These are phyloP conservation scores for Paramecium tetraurelia DNA, from an alignment of 73 alveolate genomes.

Conservation along the genomic window DNA sequence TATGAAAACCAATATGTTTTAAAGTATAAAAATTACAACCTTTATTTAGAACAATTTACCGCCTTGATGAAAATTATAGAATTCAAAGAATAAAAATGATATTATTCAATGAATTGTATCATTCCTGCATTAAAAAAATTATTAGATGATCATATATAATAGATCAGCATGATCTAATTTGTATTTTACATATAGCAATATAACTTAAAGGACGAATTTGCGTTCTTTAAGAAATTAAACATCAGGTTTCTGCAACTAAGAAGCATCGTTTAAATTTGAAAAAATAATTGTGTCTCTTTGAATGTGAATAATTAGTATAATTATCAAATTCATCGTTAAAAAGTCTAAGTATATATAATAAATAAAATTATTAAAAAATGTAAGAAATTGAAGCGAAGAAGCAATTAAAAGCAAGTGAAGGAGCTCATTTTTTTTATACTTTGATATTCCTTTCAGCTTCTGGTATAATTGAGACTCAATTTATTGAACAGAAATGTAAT, in stretches of 20 bases:
- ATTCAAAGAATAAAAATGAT: not conserved
- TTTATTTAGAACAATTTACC: not conserved
- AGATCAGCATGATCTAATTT: not conserved
- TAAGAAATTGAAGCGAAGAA: slow-evolving; percentile 61
- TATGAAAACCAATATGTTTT: not conserved
- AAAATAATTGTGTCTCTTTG: not conserved
- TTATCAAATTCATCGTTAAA: not conserved
- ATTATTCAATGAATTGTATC: not conserved
- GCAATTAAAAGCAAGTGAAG: slow-evolving; percentile 57
- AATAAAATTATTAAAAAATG: slow-evolving; percentile 16
- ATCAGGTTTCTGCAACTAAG: not conserved
- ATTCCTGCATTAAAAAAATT: not conserved
- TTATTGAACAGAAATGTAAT: slow-evolving; percentile 47
- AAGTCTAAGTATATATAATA: not conserved
- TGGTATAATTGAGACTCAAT: slow-evolving; percentile 55
- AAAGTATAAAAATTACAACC: not conserved
- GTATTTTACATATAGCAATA: too few relatives aligned
- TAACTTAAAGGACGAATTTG: not conserved
- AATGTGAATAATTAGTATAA: not conserved
- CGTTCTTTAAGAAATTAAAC: not conserved
- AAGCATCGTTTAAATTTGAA: not conserved
- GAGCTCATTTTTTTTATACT: slow-evolving; percentile 64
- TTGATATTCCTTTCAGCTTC: slow-evolving; percentile 55
- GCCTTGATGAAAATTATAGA: not conserved
- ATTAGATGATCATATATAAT: not conserved